Conservation (phyloP, 352 stramenopile genomes). For the Pythium utonaiense region DNA sequence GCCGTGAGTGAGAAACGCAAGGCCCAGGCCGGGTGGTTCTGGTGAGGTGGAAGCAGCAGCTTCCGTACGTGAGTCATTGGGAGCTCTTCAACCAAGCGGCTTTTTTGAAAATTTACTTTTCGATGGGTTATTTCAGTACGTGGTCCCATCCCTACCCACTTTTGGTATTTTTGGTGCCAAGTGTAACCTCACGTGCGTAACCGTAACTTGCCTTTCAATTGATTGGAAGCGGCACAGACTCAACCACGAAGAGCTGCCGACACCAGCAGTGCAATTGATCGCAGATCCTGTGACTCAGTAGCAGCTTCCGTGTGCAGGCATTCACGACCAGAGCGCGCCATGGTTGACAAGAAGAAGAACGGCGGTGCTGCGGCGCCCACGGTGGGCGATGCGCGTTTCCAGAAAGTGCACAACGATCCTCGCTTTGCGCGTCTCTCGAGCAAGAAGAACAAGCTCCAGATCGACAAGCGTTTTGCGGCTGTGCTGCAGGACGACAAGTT, state of each 20-base stretch:
- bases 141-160: neutral
- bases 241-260: conserved; percentile 17
- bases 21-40: conserved; percentile 60
- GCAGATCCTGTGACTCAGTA: neutral
- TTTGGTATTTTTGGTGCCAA: neutral
- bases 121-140: too few relatives aligned
- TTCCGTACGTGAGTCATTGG: neutral
- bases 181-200: conserved; percentile 4
- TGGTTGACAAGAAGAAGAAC: conserved; percentile 32
- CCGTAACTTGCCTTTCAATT: conserved; percentile 18
- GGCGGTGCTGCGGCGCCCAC: conserved; percentile 4
- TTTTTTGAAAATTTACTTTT: conserved; percentile 5
- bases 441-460: conserved; percentile 81
- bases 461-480: conserved; percentile 71
- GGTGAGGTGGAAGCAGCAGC: conserved; percentile 39
- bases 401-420: conserved; percentile 86
- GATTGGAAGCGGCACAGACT: conserved; percentile 20
- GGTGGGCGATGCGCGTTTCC: conserved; percentile 74
- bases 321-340: conserved; percentile 12
- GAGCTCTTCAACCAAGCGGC: neutral
- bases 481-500: conserved; percentile 78
- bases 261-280: neutral
- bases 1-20: conserved; percentile 63
- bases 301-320: neutral
- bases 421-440: conserved; percentile 75